These are phyloP conservation scores for Ceratocystis colombiana DNA, from an alignment of 2,329 filamentous ascomycete genomes.

Conservation along the genomic window DNA sequence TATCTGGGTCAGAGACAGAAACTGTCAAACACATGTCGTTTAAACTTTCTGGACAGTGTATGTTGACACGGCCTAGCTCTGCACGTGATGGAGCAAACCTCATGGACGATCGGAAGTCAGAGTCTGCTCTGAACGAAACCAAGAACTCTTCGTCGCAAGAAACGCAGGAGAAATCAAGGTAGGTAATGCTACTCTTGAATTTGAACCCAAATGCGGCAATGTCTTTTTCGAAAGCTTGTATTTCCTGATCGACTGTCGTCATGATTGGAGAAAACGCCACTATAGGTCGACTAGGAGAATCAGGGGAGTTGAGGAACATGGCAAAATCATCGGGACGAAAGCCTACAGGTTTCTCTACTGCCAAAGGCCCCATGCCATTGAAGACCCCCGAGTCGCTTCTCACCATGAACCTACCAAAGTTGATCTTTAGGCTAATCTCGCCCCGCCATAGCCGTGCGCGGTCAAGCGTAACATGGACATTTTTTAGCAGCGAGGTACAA, in stretches of 20 bases:
- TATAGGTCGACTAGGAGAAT: neutral
- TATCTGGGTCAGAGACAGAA: neutral
- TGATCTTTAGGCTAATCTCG: slow-evolving; percentile 3
- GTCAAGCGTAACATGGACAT: neutral
- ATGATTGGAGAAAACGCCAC: slow-evolving; percentile 15
- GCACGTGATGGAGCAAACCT: slow-evolving; percentile 14
- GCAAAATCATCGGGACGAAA: neutral
- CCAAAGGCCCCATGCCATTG: neutral
- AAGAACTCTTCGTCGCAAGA: slow-evolving; percentile 11
- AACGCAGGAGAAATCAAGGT: slow-evolving; percentile 20
- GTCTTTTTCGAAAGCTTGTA: slow-evolving; percentile 12
- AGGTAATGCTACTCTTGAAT: slow-evolving; percentile 14
- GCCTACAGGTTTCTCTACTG: neutral
- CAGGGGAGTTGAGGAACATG: slow-evolving; percentile 2
- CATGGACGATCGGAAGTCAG: neutral
- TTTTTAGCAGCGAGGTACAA: neutral
- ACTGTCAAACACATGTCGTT: slow-evolving; percentile 16
- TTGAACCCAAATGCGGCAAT: neutral
- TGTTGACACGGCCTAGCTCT: slow-evolving; percentile 18
- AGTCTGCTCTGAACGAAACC: slow-evolving; percentile 14
- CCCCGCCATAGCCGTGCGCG: slow-evolving; percentile 11
- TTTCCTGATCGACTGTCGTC: neutral
- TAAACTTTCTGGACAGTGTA: slow-evolving; percentile 14
- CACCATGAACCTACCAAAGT: slow-evolving; percentile 16
- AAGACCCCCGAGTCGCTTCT: neutral